Base-by-base conservation (phyloP, 345 rosid species). In the Bruguiera gymnorhiza region DNA sequence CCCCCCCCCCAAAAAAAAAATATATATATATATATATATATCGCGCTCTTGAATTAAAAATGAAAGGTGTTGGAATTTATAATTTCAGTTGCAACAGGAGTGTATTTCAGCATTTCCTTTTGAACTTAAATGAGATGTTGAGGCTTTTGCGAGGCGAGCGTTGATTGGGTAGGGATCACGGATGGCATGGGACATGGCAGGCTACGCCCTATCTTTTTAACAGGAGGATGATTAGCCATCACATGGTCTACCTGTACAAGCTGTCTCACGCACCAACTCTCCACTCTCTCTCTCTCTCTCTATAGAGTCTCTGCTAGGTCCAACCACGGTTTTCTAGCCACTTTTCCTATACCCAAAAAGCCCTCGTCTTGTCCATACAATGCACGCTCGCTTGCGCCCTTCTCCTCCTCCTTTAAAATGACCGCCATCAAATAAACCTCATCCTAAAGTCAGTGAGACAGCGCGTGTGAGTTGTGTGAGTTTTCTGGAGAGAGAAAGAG, bases 211-310 rank as follows among this genome's bases (percentile, higher is more conserved):
- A 26, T 73, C 67, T 2, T 53, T 73, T 51, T 30, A 57, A 57
- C 50, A 43, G 15, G 5, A 68, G 65, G 74, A 84, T 85, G 80
- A 87, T 87, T 81, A 78, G 67, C 71, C 75, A 34, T 84, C 92
- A 87, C 97, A 83, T 90, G 92, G 84, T 70, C 71, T 78, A 59
- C 67, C 84, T 83, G 90, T 81, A 48, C 74, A 67, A 27, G 23
- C 10, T 77, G 80, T 32, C 83, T 85, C 82, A 80, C 79, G 29
- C 37, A 34, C 69, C 57, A 13, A 11, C 53, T 10, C 18, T 30
- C 59, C 13, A 43, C 50, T 0, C 4, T 6, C 43, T 37, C 2
- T 36, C 6, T 3, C 63, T 64, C 11, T 65, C 39, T 60, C 37
- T 31, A 24, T 24, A 24, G 24, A 27, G 29, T 30, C 59, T 27